Base-by-base conservation (phyloP, 176 grass and related monocot species). In the Zoysia pacifica region DNA sequence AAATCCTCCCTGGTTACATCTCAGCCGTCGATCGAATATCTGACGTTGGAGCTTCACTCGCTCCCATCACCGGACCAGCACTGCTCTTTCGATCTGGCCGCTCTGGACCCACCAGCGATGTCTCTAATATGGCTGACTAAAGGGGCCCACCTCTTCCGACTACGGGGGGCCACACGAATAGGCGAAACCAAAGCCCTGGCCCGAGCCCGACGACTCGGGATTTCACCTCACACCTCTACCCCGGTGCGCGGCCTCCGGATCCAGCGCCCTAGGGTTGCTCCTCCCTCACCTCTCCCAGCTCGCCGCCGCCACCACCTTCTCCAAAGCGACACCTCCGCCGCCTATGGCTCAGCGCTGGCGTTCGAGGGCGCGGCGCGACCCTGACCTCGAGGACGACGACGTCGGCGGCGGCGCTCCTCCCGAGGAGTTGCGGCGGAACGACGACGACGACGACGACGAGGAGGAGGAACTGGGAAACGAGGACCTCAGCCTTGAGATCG, bases 401-500 rank as follows among this genome's bases (percentile, higher is more conserved):
- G 73, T 65, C 8, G 56, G 1, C 11, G 62, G 2, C n/a, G 67
- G 14, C 2, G 39, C 45, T 6, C 69, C 73, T 6, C 73, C 45
- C 5, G 43, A 11, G 50, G 49, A 50, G 63, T 39, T 4, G 64
- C 77, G 18, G 18, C 5, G 16, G 62, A 40, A 36, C 77, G n/a
- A 56, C 53, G 37, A 7, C 9, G 92, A 97, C 3, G 93, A 94
- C 53, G 88, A 91, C n/a, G n/a, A n/a, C n/a, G n/a, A n/a, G n/a
- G n/a, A n/a, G n/a, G n/a, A n/a, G 9, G 90, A 89, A 62, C 69
- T 2, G 65, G 82, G 87, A 19, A 99, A 99, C 88, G 86, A 91
- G 84, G 96, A 99, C 69, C 90, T 99, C 68, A 93, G 74, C 51
- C 84, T 99, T 9, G 92, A 91, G 56, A 89, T 99, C 81, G 11